Percentiles rank a stretch among this genome's conserved stretches.
These are phyloP conservation scores for Neonectria magnoliae DNA, from an alignment of 2,329 filamentous ascomycete genomes.

Conservation along the genomic window DNA sequence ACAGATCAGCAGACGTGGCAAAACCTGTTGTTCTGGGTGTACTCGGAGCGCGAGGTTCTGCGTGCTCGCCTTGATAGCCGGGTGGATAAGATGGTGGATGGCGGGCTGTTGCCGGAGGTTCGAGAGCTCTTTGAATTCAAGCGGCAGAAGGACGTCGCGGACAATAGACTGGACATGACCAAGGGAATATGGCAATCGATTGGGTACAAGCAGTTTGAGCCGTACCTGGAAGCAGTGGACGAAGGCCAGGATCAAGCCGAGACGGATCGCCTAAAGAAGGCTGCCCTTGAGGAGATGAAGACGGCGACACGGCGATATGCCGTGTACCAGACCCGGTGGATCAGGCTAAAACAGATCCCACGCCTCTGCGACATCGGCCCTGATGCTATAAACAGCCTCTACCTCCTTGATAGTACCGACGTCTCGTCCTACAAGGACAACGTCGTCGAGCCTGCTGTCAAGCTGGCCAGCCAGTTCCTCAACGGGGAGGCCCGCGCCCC, in stretches of 20 bases:
- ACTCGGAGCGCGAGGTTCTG: slow-evolving; percentile 75
- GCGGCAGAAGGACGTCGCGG: slow-evolving; percentile 50
- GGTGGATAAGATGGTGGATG: slow-evolving; percentile 83
- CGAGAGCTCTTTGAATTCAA: slow-evolving; percentile 56
- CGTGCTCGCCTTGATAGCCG: slow-evolving; percentile 77
- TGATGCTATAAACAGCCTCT: slow-evolving; percentile 68
- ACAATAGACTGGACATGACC: slow-evolving; percentile 72
- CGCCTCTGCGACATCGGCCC: slow-evolving; percentile 67
- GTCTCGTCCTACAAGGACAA: slow-evolving; percentile 66
- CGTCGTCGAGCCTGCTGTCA: slow-evolving; percentile 73
- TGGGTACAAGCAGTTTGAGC: slow-evolving; percentile 90
- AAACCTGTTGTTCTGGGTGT: slow-evolving; percentile 86
- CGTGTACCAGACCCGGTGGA: slow-evolving; percentile 86
- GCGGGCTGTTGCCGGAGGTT: slow-evolving; percentile 61
- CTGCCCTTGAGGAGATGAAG: slow-evolving; percentile 80
- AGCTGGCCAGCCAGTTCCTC: slow-evolving; percentile 73
- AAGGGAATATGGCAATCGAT: slow-evolving; percentile 97
- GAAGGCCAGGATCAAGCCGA: slow-evolving; percentile 45
- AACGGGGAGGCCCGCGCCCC: slow-evolving; percentile 61
- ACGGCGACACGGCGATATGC: slow-evolving; percentile 89
- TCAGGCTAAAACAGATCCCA: slow-evolving; percentile 81
- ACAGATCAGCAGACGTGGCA: slow-evolving; percentile 53
- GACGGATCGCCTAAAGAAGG: slow-evolving; percentile 64
- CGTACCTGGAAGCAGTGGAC: slow-evolving; percentile 68
- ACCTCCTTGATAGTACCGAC: slow-evolving; percentile 83